These are phyloP conservation scores for Gossypium schwendimanii DNA, from an alignment of 441 rosid genomes.

Conservation along the genomic window DNA sequence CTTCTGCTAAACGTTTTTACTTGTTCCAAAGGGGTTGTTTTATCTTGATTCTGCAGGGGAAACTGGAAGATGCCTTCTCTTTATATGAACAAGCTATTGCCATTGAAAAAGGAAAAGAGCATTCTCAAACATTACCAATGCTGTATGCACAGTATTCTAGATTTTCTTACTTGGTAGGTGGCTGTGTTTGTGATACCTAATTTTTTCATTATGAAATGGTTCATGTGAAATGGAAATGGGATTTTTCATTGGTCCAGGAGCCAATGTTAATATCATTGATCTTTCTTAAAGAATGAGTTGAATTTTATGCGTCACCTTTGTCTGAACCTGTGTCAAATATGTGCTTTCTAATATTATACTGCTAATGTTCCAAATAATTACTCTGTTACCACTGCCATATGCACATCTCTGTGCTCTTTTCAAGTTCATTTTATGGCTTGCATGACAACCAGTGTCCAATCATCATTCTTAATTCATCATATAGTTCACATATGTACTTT, in stretches of 20 bases:
- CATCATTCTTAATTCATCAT: background rate
- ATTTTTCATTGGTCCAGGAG: background rate
- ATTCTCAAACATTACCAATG: conserved; percentile 65
- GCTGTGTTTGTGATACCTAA: background rate
- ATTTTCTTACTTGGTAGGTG: conserved; percentile 65
- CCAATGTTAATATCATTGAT: conserved; percentile 1
- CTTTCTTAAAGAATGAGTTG: background rate
- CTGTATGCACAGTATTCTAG: conserved; percentile 82
- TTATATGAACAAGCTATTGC: conserved; percentile 88
- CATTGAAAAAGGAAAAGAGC: conserved; percentile 88
- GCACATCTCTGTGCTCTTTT: background rate
- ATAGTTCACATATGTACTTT: background rate
- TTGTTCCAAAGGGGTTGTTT: conserved; percentile 9
- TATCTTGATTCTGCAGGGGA: conserved; percentile 49
- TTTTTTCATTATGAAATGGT: background rate
- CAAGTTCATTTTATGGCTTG: background rate
- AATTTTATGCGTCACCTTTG: background rate
- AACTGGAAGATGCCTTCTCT: conserved; percentile 62
- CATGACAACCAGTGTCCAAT: background rate
- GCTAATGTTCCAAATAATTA: background rate
- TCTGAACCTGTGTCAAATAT: background rate
- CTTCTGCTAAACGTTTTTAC: background rate
- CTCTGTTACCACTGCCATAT: background rate
- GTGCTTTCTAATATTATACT: background rate
- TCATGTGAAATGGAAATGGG: background rate